These are phyloP conservation scores for Yarrowia phangngaensis DNA, from an alignment of 805 yeast species.

Conservation along the genomic window DNA sequence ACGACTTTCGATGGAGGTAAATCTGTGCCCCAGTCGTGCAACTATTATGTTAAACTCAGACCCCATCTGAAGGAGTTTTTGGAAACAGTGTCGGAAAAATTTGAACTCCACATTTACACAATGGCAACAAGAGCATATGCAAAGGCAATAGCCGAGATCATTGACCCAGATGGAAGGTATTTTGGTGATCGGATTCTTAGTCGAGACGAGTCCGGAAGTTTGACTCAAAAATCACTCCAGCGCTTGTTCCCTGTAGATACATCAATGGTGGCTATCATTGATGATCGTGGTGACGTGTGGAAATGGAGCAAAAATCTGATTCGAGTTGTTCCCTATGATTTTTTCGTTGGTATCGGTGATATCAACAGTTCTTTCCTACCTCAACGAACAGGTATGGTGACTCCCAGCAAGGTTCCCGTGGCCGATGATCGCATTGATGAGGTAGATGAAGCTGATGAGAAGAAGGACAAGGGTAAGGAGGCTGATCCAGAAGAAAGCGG, in stretches of 20 bases:
- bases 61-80: constrained; percentile 82
- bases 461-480: constrained; percentile 13
- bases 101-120: constrained; percentile 92
- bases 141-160: constrained; percentile 76
- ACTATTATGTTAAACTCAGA: constrained; percentile 89
- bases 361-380: constrained; percentile 91
- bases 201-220: constrained; percentile 89
- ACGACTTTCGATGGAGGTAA: constrained; percentile 16
- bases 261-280: constrained; percentile 92
- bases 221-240: constrained; percentile 82
- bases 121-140: constrained; percentile 98
- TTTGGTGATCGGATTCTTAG: constrained; percentile 91
- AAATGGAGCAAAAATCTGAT: constrained; percentile 90
- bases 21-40: constrained; percentile 53
- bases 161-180: constrained; percentile 81
- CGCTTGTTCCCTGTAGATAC: constrained; percentile 93
- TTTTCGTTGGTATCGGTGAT: constrained; percentile 96
- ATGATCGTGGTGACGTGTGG: constrained; percentile 99
- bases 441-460: constrained; percentile 32
- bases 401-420: constrained; percentile 31
- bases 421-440: constrained; percentile 15
- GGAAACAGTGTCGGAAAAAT: constrained; percentile 55
- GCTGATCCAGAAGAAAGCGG: constrained; percentile 6
- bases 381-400: constrained; percentile 48
- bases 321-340: constrained; percentile 91